phyloP scores from a whole-genome alignment of 192 early-diverging fungal species.

The Pilaira anomala region DNA sequence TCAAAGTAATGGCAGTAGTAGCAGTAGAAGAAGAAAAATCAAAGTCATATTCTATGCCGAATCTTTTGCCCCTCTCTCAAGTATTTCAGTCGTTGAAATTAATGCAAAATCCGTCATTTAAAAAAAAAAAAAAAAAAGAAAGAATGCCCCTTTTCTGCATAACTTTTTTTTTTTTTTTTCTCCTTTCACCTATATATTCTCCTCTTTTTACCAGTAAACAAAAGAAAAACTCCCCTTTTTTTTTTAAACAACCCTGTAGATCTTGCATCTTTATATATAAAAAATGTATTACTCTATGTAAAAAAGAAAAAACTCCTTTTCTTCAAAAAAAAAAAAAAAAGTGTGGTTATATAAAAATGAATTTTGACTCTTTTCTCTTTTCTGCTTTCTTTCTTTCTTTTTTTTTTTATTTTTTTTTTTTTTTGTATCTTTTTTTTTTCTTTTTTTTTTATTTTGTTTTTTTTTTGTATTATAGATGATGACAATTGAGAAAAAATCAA shows the following conservation, averaged over 20 bases:
- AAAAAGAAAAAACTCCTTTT: not conserved
- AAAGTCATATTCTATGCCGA: not conserved
- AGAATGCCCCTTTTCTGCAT: no score
- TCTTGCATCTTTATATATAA: not conserved
- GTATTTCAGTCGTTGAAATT: slow-evolving; percentile 9
- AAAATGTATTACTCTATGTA: not conserved
- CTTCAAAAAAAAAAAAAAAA: not conserved
- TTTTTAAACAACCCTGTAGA: no score
- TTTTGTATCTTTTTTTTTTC: not conserved
- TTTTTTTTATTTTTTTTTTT: not conserved
- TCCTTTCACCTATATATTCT: no score
- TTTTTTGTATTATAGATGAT: not conserved
- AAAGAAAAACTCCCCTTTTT: no score
- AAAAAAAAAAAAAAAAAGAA: no score
- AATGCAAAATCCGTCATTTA: not conserved
- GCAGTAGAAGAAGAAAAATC: not conserved
- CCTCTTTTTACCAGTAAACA: no score
- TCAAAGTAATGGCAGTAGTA: no score
- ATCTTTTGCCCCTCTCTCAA: not conserved
- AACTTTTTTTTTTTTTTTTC: no score
- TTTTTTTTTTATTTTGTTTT: not conserved
- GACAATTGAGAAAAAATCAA: no score
- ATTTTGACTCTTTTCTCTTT: not conserved
- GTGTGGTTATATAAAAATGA: not conserved
- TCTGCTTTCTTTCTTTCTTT: not conserved